phyloP scores from a whole-genome alignment of 1,284 basidiomycete genomes.

The Malassezia sympodialis region DNA sequence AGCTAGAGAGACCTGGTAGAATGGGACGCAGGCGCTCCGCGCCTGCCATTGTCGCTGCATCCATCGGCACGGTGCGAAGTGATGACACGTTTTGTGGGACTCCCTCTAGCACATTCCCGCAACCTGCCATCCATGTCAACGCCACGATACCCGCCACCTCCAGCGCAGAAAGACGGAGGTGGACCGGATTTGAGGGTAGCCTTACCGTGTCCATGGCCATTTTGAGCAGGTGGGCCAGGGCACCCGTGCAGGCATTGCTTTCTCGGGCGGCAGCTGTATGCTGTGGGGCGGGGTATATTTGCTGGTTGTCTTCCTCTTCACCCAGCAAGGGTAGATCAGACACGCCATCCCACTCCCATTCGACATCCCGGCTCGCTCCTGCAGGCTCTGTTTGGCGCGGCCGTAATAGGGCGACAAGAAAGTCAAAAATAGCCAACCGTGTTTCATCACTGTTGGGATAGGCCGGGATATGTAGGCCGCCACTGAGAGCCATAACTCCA shows the following conservation, averaged over 20 bases:
- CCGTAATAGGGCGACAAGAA: conserved; percentile 22
- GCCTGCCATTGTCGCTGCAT: background rate
- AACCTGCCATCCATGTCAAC: conserved; percentile 10
- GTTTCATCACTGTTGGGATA: conserved; percentile 21
- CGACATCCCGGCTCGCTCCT: background rate
- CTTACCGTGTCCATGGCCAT: conserved; percentile 7
- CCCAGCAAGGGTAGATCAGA: conserved; percentile 35
- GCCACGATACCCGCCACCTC: background rate
- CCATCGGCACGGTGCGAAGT: background rate
- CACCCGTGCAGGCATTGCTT: conserved; percentile 3
- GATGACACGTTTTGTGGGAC: background rate
- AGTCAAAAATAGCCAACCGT: conserved; percentile 17
- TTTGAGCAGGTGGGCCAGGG: conserved; percentile 13
- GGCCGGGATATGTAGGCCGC: background rate
- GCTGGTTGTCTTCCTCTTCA: conserved; percentile 15
- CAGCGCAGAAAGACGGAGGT: background rate
- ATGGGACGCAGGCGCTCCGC: conserved; percentile 1
- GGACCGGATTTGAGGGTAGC: background rate
- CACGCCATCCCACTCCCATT: conserved; percentile 45
- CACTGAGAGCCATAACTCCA: conserved; percentile 19
- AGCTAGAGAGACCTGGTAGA: conserved; percentile 12
- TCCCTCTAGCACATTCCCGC: background rate
- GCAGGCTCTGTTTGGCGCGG: conserved; percentile 17
- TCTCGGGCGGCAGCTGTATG: conserved; percentile 1
- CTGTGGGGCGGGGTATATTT: conserved; percentile 7